Percentiles rank a stretch among this genome's conserved stretches.
Conservation (phyloP, 345 rosid species). For the Aquilaria malaccensis region DNA sequence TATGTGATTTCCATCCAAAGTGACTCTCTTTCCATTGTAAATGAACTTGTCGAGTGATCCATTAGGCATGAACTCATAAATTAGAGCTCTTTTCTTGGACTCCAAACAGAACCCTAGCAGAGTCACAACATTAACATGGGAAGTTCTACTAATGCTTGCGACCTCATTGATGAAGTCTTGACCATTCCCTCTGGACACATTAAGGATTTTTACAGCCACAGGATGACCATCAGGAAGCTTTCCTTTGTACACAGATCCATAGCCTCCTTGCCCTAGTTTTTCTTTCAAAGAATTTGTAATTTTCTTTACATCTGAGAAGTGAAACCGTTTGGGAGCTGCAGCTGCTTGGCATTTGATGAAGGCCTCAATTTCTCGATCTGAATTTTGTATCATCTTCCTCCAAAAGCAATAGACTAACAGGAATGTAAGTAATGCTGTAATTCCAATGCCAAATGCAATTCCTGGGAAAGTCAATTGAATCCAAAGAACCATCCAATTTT, state of each 20-base stretch:
- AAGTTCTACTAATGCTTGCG: not conserved
- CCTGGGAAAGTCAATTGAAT: too few species aligned
- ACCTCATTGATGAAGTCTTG: constrained; percentile 22
- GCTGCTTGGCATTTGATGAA: constrained; percentile 9
- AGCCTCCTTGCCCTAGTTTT: constrained; percentile 20
- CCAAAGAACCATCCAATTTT: too few species aligned
- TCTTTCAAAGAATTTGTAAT: constrained; percentile 11
- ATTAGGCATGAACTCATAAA: constrained; percentile 27
- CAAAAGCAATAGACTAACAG: not conserved
- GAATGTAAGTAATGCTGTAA: too few species aligned
- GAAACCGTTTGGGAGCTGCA: constrained; percentile 9
- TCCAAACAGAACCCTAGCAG: constrained; percentile 15
- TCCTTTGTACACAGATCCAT: constrained; percentile 16
- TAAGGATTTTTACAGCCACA: constrained; percentile 16
- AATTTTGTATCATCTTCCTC: not conserved
- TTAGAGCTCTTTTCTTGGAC: constrained; percentile 12
- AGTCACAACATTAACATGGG: constrained; percentile 19
- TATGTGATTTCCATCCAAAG: not conserved
- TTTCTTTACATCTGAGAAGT: constrained; percentile 12
- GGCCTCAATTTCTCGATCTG: not conserved
- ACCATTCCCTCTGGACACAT: constrained; percentile 12
- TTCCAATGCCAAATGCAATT: too few species aligned
- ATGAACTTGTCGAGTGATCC: constrained; percentile 25
- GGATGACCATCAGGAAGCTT: constrained; percentile 10
- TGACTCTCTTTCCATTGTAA: not conserved